Evolutionary conservation across 208 protist genomes (phyloP), one percentile per base, ranked within the genome.

Genomic region (Wallacemonas sp.): DNA sequence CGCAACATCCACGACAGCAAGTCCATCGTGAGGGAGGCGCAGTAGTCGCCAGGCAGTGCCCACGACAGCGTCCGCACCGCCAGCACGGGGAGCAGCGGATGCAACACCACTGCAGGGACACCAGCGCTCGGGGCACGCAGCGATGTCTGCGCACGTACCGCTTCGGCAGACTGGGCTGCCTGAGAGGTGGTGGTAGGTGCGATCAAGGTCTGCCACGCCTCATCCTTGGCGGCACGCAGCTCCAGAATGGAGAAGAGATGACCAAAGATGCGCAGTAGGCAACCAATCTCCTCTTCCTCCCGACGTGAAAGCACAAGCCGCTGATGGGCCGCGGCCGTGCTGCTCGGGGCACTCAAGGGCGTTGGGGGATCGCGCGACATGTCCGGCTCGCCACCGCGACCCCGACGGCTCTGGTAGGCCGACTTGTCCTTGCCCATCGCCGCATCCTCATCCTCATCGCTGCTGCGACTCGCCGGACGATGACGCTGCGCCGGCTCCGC

Each of bases 1-100:
- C 74, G 63, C 23, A 81, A 32, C 2, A 86, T 61, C 22, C 71
- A 70, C 77, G 81, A 88, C 54, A 93, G 39, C 61, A 81, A 76
- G 38, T 89, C 83, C n/a, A 89, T 63, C 63, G 78, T 80, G 18
- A 82, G 41, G 3, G 77, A 70, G 29, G 76, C 73, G 57, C 77
- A 84, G 46, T 36, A 65, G 39, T 79, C 71, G 0, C 81, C 78
- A 20, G 80, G 76, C 18, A 63, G 57, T 33, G 70, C 71, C 3
- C 80, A 55, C 1, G 73, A 42, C 33, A 79, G 71, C 20, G 72
- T 85, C 10, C 70, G 61, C 36, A 70, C 76, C 57, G 71, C 26
- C 49, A 77, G 59, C 54, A 81, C 62, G 72, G 67, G 66, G 11
- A 80, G 44, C 50, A 68, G 52, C 16, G 77, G 72, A 31, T 72